Evolutionary conservation across 306 rosid genomes (phyloP), one percentile per base, ranked within the genome.

Genomic region (Cucumis cinereus): DNA sequence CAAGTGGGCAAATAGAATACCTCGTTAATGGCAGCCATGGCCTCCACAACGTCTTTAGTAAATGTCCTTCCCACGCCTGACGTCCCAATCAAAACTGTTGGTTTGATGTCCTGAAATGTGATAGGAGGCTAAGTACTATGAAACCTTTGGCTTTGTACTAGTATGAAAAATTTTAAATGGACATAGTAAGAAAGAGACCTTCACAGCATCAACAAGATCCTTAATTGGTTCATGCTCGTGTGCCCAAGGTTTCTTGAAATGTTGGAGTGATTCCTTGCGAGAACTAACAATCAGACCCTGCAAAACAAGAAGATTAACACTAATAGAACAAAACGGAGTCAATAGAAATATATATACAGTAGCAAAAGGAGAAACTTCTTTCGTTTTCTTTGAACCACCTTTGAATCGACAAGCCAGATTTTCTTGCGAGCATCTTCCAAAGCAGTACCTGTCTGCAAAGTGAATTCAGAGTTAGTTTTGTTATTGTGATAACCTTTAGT

Each of bases 161-260:
- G 49, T 19, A 36, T 36, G 26, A 2, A 58, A 64, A 16, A 17
- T 64, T 4, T 66, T 13, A 28, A 45, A 45, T 22, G 40, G 56
- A 69, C 19, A 24, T 1, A 22, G 57, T 50, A 62, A 75, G 43
- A 74, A 63, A 77, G 77, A 61, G 76, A 68, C 98, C 16, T 91
- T 91, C 74, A 93, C 81, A 67, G 88, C 96, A 68, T 91, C 89
- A 20, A 86, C 81, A 19, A 93, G 92, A 70, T 83, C 74, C 15
- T 26, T 53, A 77, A 91, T 76, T 8, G 90, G 96, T 85, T 87
- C 89, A 40, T 90, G 97, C 23, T 93, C 94, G 80, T 91, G 97
- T 74, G 96, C 98, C 97, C 97, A 93, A 0, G 98, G 98, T 84
- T 85, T 86, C 90, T 93, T 93, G 85, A 93, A 93, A 75, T 87